phyloP scores from a whole-genome alignment of 306 rosid species.

The Medicago arabica region DNA sequence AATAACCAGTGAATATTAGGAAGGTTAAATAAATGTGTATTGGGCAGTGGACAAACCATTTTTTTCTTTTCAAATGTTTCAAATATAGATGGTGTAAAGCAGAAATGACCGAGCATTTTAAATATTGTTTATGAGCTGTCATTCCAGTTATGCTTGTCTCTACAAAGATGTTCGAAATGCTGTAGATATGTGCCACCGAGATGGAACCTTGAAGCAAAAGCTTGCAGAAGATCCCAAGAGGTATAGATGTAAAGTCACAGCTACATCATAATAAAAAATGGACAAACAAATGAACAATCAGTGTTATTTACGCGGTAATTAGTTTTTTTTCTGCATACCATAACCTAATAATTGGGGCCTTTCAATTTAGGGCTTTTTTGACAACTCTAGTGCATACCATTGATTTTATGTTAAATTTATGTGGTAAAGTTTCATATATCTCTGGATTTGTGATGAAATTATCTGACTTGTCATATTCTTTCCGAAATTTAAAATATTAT shows the following conservation, averaged over 20 bases:
- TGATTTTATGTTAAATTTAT: constrained; percentile 12
- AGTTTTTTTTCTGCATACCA: too few species aligned
- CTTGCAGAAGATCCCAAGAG: constrained; percentile 87
- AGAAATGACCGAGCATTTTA: constrained; percentile 22
- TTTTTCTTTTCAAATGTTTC: constrained; percentile 9
- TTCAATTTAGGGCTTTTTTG: too few species aligned
- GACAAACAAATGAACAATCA: not conserved
- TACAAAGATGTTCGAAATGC: constrained; percentile 99
- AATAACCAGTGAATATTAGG: constrained; percentile 9
- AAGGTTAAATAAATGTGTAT: constrained; percentile 13
- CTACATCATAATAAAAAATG: not conserved
- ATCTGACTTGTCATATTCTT: constrained; percentile 42
- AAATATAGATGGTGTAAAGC: not conserved
- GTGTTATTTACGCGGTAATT: too few species aligned
- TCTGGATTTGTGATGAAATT: constrained; percentile 30
- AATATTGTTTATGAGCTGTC: constrained; percentile 6
- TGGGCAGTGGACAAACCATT: constrained; percentile 12
- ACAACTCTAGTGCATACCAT: not conserved
- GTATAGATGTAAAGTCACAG: constrained; percentile 50
- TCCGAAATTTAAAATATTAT: constrained; percentile 30
- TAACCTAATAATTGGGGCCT: too few species aligned
- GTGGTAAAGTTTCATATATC: constrained; percentile 31
- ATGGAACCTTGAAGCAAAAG: constrained; percentile 96
- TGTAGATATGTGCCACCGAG: constrained; percentile 97
- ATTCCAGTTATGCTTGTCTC: constrained; percentile 77